Percentiles rank a stretch among this genome's conserved stretches.
These are phyloP conservation scores for Pseudogymnoascus sp. DNA, from an alignment of 2,329 filamentous ascomycete genomes.

Conservation along the genomic window DNA sequence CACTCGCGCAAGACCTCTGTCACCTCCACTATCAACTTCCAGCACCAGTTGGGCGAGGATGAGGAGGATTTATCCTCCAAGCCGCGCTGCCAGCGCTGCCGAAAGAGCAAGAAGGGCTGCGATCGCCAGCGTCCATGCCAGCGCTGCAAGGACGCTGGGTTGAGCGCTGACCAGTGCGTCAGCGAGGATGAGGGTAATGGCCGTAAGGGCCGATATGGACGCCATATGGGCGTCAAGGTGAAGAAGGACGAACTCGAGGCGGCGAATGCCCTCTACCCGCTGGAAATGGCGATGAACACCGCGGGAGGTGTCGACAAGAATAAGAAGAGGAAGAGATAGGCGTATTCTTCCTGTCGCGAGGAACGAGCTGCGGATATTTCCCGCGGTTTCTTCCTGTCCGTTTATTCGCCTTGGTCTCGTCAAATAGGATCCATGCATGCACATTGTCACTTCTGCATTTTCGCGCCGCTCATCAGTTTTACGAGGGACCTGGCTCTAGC, in stretches of 20 bases:
- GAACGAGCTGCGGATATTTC: neutral
- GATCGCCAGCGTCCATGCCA: constrained; percentile 93
- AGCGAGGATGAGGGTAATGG: constrained; percentile 98
- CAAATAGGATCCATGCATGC: neutral
- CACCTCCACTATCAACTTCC: constrained; percentile 58
- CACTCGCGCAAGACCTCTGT: constrained; percentile 69
- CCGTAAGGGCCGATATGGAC: constrained; percentile 83
- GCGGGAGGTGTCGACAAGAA: constrained; percentile 46
- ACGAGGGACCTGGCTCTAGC: neutral
- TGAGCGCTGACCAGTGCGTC: constrained; percentile 87
- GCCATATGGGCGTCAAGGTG: constrained; percentile 62
- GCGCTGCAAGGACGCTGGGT: constrained; percentile 90
- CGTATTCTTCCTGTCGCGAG: neutral
- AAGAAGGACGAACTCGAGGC: constrained; percentile 47
- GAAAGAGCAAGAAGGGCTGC: constrained; percentile 99
- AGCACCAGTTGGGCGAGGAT: constrained; percentile 55
- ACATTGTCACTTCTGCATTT: neutral
- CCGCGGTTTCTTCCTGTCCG: neutral
- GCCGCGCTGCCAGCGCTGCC: constrained; percentile 93
- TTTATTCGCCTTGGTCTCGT: neutral
- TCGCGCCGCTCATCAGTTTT: neutral
- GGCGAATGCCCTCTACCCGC: constrained; percentile 14
- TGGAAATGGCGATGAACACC: constrained; percentile 1
- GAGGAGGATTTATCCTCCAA: constrained; percentile 92
- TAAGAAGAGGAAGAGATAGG: constrained; percentile 62